These are phyloP conservation scores for Silene vulgaris DNA, from an alignment of 179 eudicot species.

Conservation along the genomic window DNA sequence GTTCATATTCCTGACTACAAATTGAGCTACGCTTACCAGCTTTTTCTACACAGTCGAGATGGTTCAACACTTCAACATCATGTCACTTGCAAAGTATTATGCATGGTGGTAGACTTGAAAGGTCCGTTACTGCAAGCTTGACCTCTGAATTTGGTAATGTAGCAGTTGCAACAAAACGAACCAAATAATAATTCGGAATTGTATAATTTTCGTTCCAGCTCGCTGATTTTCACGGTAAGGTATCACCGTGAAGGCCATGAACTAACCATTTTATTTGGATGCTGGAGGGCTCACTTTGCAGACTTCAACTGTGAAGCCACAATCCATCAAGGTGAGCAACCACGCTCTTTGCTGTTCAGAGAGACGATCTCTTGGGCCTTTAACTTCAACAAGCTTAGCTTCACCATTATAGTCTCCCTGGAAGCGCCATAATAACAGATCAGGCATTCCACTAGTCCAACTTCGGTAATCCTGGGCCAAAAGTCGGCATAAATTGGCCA, in stretches of 20 bases:
- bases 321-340: conserved; percentile 81
- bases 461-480: conserved; percentile 83
- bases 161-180: neutral
- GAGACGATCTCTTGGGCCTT: conserved; percentile 87
- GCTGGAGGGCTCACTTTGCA: conserved; percentile 55
- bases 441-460: conserved; percentile 99
- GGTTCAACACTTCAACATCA: neutral
- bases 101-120: neutral
- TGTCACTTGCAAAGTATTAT: neutral
- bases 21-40: conserved; percentile 11
- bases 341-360: conserved; percentile 97
- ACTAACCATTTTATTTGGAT: conserved; percentile 7
- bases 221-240: conserved; percentile 3
- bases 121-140: neutral
- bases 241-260: neutral
- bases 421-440: conserved; percentile 80
- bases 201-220: neutral
- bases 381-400: conserved; percentile 96
- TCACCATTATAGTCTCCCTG: conserved; percentile 69
- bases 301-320: conserved; percentile 69
- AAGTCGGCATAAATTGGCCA: conserved; percentile 68
- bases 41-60: neutral
- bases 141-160: neutral
- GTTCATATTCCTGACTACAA: neutral
- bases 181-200: neutral